phyloP scores from a whole-genome alignment of 192 early-diverging fungal genomes.

The Gaertneriomyces semiglobifer region DNA sequence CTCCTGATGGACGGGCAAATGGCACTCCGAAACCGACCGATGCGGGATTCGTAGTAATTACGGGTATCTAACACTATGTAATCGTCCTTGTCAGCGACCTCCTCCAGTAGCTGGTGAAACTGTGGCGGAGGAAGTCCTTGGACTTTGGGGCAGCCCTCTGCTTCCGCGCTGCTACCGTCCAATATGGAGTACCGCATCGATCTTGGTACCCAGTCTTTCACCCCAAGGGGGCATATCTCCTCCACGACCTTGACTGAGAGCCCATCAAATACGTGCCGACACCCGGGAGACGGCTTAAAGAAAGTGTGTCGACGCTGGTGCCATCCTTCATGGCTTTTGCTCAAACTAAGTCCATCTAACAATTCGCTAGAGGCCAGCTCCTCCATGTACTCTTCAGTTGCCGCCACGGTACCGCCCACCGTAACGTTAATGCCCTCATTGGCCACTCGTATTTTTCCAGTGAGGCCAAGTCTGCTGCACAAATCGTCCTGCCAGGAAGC shows the following conservation, averaged over 20 bases:
- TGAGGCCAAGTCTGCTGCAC: slow-evolving; percentile 5
- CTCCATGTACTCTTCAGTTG: slow-evolving; percentile 47
- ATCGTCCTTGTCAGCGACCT: slow-evolving; percentile 33
- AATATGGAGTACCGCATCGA: neutral
- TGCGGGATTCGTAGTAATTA: slow-evolving; percentile 65
- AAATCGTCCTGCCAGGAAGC: slow-evolving; percentile 9
- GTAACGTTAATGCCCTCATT: slow-evolving; percentile 68
- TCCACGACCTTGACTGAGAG: slow-evolving; percentile 57
- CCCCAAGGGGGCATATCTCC: slow-evolving; percentile 64
- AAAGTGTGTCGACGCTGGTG: slow-evolving; percentile 33
- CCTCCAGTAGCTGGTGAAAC: slow-evolving; percentile 48
- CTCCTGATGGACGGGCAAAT: slow-evolving; percentile 60
- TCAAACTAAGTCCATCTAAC: slow-evolving; percentile 15
- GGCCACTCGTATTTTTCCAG: slow-evolving; percentile 43
- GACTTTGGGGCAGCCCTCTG: neutral
- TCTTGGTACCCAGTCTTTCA: slow-evolving; percentile 16
- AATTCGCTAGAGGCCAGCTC: slow-evolving; percentile 30
- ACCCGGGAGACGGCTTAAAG: slow-evolving; percentile 66
- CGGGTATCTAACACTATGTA: slow-evolving; percentile 54
- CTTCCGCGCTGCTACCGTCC: neutral
- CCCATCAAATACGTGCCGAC: slow-evolving; percentile 57
- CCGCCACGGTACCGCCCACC: slow-evolving; percentile 45
- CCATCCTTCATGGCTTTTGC: slow-evolving; percentile 2
- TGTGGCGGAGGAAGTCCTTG: slow-evolving; percentile 42
- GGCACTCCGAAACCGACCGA: slow-evolving; percentile 61